Evolutionary conservation across 495 filamentous ascomycete genomes (phyloP), one percentile per base, ranked within the genome.

Genomic region (Talaromyces liani): DNA sequence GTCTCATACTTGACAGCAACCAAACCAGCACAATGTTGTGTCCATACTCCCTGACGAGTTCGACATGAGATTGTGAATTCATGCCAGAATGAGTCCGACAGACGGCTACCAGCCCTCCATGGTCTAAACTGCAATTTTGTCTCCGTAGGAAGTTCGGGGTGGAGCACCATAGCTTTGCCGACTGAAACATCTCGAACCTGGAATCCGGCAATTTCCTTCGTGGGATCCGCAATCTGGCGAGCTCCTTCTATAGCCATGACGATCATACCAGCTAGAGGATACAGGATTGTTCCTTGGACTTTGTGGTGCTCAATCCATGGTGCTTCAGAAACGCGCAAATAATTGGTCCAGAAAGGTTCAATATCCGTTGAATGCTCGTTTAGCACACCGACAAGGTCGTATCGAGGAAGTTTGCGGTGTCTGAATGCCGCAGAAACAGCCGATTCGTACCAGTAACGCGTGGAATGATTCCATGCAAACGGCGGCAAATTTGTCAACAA

Each of bases 161-260:
- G 68, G 0, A 77, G 75, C n/a, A 80, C 51, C 16, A 74, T 64
- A 25, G 78, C 60, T 0, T 73, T 76, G 55, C 67, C 49, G 16
- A 79, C 70, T 7, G 61, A 65, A 7, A 80, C 65, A 31, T 70
- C 69, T 18, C 69, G 67, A 0, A 80, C 47, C 22, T 64, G 68
- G 33, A 67, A 72, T 4, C 65, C 67, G n/a, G 27, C 51, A 25
- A 70, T 34, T 2, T 18, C 22, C 10, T 51, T 24, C 18, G n/a
- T 24, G 6, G 47, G 47, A 7, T 18, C n/a, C 18, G 22, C 22
- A 18, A 18, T 20, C 47, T 51, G 47, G n/a, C 22, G 47, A 20
- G 22, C 22, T 51, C n/a, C 79, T 53, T 81, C 76, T 1, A 79
- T 62, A 0, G 69, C 78, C 71, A 76, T 76, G 14, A 64, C 58